Evolutionary conservation across 208 protist genomes (phyloP), one percentile per base, ranked within the genome.

Genomic region (Naegleria lovaniensis): DNA sequence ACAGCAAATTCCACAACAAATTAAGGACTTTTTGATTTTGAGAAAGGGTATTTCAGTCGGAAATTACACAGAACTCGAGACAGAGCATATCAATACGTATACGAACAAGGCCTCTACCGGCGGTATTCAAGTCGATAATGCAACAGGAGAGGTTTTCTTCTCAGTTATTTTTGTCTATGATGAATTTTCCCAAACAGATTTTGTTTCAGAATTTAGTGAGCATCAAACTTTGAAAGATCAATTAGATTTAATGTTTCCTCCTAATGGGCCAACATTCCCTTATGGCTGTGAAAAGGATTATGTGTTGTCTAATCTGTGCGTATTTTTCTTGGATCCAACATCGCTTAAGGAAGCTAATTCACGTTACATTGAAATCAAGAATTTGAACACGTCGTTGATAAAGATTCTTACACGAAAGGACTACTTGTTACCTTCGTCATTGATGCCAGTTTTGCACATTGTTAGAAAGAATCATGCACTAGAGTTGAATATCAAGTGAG

Each of bases 181-280:
- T 90, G 76, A 90, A 58, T 85, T 90, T 41, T 38, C 51, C 36
- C 88, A 90, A 58, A 86, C 88, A 25, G 88, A 90, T 76, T 76
- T 58, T 58, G 39, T 90, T 90, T 0, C 59, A 55, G 5, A 13
- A 36, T 84, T 90, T 40, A 36, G 41, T 36, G 88, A 90, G 33
- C 16, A 59, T 29, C n/a, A 90, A 36, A 84, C 88, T 36, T 13
- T 90, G 6, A 25, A 36, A 11, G 88, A 84, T 16, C 88, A 90
- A 36, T 76, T 90, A 19, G 51, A 59, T 2, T 33, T 59, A 13
- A 84, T 90, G 83, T 90, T 90, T 29, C 88, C 88, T 58, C 85
- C 85, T 9, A 51, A 88, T 29, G 85, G 85, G 22, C 41, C 19
- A 59, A 11, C 19, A 39, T 58, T 88, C 43, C 85, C 85, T 38